These are phyloP conservation scores for Mucor racemosus DNA, from an alignment of 371 early-diverging fungal genomes.

Conservation along the genomic window DNA sequence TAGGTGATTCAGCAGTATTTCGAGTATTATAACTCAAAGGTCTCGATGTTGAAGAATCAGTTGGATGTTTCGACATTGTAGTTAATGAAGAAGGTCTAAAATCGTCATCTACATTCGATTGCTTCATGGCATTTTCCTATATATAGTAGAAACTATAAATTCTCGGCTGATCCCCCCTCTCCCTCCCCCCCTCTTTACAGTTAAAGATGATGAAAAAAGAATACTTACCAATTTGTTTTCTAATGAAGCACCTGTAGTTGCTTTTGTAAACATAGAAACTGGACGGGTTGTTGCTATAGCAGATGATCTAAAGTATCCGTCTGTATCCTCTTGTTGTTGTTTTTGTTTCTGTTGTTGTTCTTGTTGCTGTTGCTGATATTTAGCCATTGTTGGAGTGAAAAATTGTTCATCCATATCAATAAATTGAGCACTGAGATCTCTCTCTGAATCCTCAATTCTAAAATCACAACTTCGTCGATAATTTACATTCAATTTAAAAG, in stretches of 20 bases:
- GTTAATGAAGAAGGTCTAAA: background rate
- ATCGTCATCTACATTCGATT: background rate
- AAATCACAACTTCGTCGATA: constrained; percentile 87
- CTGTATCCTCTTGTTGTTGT: background rate
- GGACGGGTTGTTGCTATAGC: background rate
- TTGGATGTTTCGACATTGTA: background rate
- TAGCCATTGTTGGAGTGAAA: constrained; percentile 56
- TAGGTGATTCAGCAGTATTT: background rate
- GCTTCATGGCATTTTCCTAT: background rate
- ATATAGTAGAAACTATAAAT: background rate
- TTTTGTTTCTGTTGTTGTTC: background rate
- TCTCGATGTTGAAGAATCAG: background rate
- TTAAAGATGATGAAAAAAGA: background rate
- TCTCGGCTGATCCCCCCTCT: background rate
- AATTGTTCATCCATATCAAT: constrained; percentile 37
- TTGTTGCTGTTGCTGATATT: constrained; percentile 50
- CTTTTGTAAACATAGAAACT: background rate
- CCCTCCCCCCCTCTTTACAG: background rate
- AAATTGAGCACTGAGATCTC: constrained; percentile 50
- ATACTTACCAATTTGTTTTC: background rate
- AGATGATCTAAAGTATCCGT: background rate
- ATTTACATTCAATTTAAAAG: constrained; percentile 74
- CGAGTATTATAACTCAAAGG: background rate
- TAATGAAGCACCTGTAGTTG: background rate
- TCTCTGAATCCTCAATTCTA: constrained; percentile 61